Conservation (phyloP, 441 rosid species). For the Populus hybrid region DNA sequence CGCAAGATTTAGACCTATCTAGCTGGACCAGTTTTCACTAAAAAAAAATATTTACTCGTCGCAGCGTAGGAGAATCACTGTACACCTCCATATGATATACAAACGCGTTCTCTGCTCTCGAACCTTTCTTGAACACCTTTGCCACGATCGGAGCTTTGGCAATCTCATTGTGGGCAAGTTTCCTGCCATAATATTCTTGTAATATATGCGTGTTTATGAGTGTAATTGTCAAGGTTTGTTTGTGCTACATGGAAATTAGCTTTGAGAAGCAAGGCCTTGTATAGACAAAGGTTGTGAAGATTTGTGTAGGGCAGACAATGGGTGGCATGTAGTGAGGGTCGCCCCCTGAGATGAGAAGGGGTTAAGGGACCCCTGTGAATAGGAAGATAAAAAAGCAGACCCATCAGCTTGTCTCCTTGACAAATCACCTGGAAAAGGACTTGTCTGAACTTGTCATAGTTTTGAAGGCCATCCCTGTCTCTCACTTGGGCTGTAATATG, state of each 20-base stretch:
- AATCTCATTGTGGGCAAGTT: conserved; percentile 14
- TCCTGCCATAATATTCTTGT: conserved; percentile 10
- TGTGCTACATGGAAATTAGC: not conserved
- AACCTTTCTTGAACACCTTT: conserved; percentile 38
- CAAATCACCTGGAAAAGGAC: conserved; percentile 39
- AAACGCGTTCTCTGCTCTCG: conserved; percentile 51
- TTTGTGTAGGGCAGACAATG: not conserved
- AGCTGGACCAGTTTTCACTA: not conserved
- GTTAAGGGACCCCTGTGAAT: conserved; percentile 24
- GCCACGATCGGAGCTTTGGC: conserved; percentile 42
- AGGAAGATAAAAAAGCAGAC: conserved; percentile 41
- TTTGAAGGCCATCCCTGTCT: conserved; percentile 26
- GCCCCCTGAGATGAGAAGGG: conserved; percentile 11
- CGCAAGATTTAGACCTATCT: not conserved
- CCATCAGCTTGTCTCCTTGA: conserved; percentile 40
- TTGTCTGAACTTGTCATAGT: conserved; percentile 21
- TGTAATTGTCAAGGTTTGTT: not conserved
- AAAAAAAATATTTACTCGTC: conserved; percentile 14
- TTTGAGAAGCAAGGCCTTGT: not conserved
- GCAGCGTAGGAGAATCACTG: conserved; percentile 48
- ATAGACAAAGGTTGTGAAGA: not conserved
- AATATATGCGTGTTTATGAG: not conserved
- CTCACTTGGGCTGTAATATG: conserved; percentile 21
- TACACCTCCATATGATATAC: conserved; percentile 66
- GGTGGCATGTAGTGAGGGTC: conserved; percentile 27